A percentile compares a stretch with the other conserved stretches of the same genome.
phyloP scores from a whole-genome alignment of 495 filamentous ascomycete genomes.

The Trichoderma parareesei region DNA sequence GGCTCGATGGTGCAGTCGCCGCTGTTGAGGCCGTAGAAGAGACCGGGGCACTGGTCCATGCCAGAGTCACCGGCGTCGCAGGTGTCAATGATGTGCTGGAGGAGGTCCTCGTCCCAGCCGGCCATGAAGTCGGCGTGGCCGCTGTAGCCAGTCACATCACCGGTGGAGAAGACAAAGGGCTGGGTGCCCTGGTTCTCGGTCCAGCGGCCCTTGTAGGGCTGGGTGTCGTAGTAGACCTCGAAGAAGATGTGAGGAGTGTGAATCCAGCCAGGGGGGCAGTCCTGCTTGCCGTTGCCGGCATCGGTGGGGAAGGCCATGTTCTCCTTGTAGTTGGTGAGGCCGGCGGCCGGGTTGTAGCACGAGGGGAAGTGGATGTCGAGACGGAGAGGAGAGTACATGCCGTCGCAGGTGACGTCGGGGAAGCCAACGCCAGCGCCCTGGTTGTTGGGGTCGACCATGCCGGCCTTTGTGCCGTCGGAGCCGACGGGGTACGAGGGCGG shows the following conservation, averaged over 20 bases:
- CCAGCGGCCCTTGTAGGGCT: slow-evolving; percentile 47
- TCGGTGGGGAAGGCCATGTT: slow-evolving; percentile 46
- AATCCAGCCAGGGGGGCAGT: slow-evolving; percentile 55
- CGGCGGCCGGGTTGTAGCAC: slow-evolving; percentile 52
- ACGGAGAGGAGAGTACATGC: slow-evolving; percentile 48
- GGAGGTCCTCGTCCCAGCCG: slow-evolving; percentile 56
- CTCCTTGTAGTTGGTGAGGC: slow-evolving; percentile 39
- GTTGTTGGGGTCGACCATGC: slow-evolving; percentile 43
- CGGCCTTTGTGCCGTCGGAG: slow-evolving; percentile 39
- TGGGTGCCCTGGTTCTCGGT: slow-evolving; percentile 44
- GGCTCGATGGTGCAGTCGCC: slow-evolving; percentile 42
- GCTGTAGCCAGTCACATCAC: slow-evolving; percentile 48
- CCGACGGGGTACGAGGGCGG: slow-evolving; percentile 39
- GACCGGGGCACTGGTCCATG: slow-evolving; percentile 48
- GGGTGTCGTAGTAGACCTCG: slow-evolving; percentile 59
- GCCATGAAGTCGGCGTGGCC: slow-evolving; percentile 67
- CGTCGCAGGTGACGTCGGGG: slow-evolving; percentile 44
- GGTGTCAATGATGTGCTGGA: slow-evolving; percentile 52
- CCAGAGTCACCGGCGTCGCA: slow-evolving; percentile 47
- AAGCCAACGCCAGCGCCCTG: slow-evolving; percentile 40
- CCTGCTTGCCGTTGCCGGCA: slow-evolving; percentile 41
- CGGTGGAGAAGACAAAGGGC: slow-evolving; percentile 60
- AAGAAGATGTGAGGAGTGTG: slow-evolving; percentile 54
- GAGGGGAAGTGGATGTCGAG: slow-evolving; percentile 45
- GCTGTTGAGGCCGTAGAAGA: slow-evolving; percentile 33